Evolutionary conservation across 1,139 yeast genomes (phyloP).

Genomic region (Taphrina sp.): DNA sequence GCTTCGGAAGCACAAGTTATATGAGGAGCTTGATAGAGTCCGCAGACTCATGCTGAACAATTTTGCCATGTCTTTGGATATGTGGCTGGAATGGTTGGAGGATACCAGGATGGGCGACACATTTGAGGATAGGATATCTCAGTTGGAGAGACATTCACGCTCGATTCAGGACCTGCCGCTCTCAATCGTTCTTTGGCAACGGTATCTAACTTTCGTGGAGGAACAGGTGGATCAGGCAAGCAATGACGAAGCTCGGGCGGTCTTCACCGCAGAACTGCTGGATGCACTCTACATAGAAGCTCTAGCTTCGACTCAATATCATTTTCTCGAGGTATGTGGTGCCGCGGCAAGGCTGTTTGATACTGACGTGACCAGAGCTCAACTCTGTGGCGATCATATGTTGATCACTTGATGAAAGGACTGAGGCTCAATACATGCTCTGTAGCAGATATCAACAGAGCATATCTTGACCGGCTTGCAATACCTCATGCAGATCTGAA

Average conservation of each 20-base stretch:
- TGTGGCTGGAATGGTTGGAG: slow-evolving; percentile 31
- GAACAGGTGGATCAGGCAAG: slow-evolving; percentile 34
- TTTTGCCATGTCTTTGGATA: too few species aligned
- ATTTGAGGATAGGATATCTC: slow-evolving; percentile 16
- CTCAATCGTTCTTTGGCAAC: slow-evolving; percentile 38
- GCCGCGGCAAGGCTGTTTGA: background rate
- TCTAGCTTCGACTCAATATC: slow-evolving; percentile 45
- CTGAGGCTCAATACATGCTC: background rate
- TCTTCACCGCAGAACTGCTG: slow-evolving; percentile 30
- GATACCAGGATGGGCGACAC: slow-evolving; percentile 8
- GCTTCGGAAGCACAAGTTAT: too few species aligned
- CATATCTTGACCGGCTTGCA: slow-evolving; percentile 43
- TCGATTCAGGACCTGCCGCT: slow-evolving; percentile 38
- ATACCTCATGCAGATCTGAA: slow-evolving; percentile 51
- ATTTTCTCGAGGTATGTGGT: slow-evolving; percentile 42
- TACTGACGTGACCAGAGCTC: background rate
- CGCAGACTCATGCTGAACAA: too few species aligned
- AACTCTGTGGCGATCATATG: background rate
- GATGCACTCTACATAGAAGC: slow-evolving; percentile 35
- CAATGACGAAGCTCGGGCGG: slow-evolving; percentile 20
- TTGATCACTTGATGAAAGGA: background rate
- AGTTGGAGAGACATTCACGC: slow-evolving; percentile 37
- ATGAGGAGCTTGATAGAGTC: too few species aligned
- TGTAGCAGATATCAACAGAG: background rate
- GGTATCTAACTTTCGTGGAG: slow-evolving; percentile 39